Evolutionary conservation across 768 basidiomycete species (phyloP).

Genomic region (Glaciozyma antarctica): DNA sequence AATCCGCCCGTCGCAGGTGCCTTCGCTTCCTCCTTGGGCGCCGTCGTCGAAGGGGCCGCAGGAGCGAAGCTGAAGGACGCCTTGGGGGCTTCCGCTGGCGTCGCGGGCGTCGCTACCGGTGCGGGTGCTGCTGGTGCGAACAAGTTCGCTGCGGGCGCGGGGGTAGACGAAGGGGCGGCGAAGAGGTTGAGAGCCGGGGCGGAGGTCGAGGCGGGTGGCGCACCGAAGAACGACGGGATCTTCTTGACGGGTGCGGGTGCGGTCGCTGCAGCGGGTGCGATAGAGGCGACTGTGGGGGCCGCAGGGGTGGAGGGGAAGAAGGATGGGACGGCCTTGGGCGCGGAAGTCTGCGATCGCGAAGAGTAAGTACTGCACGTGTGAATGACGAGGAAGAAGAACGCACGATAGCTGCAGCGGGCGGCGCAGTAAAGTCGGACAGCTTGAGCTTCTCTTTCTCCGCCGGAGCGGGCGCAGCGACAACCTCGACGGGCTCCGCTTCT

Average conservation of each 20-base stretch:
- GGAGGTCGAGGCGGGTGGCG: not conserved
- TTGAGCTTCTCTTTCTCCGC: constrained; percentile 13
- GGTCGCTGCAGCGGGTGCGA: not conserved
- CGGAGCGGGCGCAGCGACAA: not conserved
- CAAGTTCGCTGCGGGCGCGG: too few relatives aligned
- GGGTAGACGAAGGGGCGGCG: not conserved
- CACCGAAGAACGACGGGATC: not conserved
- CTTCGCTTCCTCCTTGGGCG: not conserved
- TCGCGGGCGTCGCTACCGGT: too few relatives aligned
- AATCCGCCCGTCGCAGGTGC: constrained; percentile 5
- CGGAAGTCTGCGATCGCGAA: not conserved
- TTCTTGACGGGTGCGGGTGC: not conserved
- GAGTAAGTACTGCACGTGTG: not conserved
- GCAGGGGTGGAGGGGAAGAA: too few relatives aligned
- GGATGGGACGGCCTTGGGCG: not conserved
- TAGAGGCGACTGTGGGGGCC: too few relatives aligned
- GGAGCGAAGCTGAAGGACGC: too few relatives aligned
- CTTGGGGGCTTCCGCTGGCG: too few relatives aligned
- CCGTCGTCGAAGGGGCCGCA: not conserved
- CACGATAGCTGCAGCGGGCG: not conserved
- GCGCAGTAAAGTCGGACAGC: constrained; percentile 7
- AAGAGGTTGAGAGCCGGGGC: not conserved
- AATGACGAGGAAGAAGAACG: too few relatives aligned
- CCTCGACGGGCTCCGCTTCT: not conserved
- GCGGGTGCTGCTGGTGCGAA: too few relatives aligned